Conservation (phyloP, 441 rosid species). For the Populus hybrid region DNA sequence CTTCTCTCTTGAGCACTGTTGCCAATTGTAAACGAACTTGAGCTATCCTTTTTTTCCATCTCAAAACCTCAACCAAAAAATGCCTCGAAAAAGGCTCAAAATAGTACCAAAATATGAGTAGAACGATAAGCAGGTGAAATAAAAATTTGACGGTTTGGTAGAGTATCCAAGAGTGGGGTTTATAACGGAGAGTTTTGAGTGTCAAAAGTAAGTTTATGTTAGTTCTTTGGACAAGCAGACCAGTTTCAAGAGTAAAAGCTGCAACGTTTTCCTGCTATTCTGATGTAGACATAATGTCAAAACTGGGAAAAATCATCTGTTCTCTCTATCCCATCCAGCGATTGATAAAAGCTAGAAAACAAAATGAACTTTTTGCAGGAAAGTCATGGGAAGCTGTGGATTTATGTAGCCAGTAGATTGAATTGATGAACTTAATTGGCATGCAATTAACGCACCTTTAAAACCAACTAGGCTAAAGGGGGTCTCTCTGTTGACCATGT, state of each 20-base stretch:
- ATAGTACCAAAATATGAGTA: background rate
- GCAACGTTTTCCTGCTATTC: background rate
- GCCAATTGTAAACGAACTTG: conserved; percentile 32
- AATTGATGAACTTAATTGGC: background rate
- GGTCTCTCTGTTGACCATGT: background rate
- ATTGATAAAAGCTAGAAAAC: background rate
- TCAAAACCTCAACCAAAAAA: background rate
- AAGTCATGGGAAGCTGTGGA: background rate
- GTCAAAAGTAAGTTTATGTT: too few species aligned
- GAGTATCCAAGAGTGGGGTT: background rate
- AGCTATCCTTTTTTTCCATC: conserved; percentile 27
- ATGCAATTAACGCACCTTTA: background rate
- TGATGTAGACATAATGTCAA: background rate
- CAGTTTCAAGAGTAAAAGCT: background rate
- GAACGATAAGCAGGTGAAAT: background rate
- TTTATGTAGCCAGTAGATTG: background rate
- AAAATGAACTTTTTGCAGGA: background rate
- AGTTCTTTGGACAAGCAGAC: background rate
- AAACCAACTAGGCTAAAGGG: background rate
- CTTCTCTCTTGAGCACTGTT: conserved; percentile 47
- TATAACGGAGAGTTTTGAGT: background rate
- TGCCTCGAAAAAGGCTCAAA: background rate
- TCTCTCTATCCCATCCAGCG: background rate
- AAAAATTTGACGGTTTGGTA: background rate
- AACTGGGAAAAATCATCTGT: background rate